These are phyloP conservation scores for Fraxinus excelsior DNA, from an alignment of 257 asterid species.

Conservation along the genomic window DNA sequence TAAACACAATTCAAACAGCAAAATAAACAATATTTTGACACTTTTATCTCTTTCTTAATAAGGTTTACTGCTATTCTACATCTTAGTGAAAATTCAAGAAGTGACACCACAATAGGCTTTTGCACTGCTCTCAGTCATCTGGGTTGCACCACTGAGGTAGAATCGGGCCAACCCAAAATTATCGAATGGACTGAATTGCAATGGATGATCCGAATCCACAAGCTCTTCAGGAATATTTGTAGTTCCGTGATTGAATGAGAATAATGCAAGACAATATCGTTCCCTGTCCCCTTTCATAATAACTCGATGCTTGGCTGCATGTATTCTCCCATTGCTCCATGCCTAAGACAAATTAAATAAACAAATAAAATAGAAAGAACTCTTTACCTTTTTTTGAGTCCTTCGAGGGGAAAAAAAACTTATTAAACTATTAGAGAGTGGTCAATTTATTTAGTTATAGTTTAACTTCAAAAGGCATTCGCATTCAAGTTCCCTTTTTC, in stretches of 20 bases:
- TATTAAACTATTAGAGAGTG: too few species aligned
- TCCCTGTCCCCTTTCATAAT: conserved; percentile 40
- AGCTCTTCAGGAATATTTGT: conserved; percentile 50
- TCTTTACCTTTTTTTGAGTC: not conserved
- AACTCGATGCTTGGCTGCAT: conserved; percentile 55
- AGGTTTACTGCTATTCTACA: too few species aligned
- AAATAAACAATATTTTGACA: too few species aligned
- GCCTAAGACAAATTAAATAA: conserved; percentile 35
- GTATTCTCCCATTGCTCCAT: conserved; percentile 73
- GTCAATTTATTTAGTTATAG: too few species aligned
- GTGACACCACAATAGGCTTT: conserved; percentile 46
- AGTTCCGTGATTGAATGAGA: conserved; percentile 55
- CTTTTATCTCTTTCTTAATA: too few species aligned
- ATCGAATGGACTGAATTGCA: conserved; percentile 50
- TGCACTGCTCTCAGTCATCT: conserved; percentile 39
- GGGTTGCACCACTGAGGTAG: conserved; percentile 34
- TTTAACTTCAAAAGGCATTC: too few species aligned
- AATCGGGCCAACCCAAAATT: conserved; percentile 45
- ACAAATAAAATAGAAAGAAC: not conserved
- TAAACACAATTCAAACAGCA: too few species aligned
- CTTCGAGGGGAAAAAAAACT: too few species aligned
- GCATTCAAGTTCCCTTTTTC: too few species aligned
- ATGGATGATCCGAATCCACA: conserved; percentile 57
- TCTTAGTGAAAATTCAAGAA: conserved; percentile 5
- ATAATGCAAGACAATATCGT: conserved; percentile 50